A percentile compares a stretch with the other conserved stretches of the same genome.
phyloP scores from a whole-genome alignment of 1,284 basidiomycete genomes.

The Athelia sp. region DNA sequence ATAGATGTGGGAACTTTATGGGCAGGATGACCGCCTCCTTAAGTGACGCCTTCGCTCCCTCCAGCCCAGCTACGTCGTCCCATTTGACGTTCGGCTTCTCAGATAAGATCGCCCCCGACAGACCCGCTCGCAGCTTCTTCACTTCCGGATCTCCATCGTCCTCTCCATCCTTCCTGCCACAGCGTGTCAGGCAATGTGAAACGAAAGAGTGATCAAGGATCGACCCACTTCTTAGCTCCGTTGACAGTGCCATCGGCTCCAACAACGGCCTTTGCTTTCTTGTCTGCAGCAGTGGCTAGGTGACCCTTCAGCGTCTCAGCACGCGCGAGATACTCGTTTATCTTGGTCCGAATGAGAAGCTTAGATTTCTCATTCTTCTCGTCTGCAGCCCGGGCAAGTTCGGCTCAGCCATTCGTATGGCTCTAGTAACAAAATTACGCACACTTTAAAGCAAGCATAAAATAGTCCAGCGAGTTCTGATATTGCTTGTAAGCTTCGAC shows the following conservation, averaged over 20 bases:
- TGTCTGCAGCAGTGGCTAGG: slow-evolving; percentile 61
- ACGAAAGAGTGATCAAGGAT: slow-evolving; percentile 3
- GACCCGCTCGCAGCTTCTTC: slow-evolving; percentile 90
- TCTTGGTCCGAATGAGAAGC: slow-evolving; percentile 83
- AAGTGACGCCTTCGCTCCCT: slow-evolving; percentile 90
- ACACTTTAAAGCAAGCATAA: slow-evolving; percentile 63
- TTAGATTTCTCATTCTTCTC: slow-evolving; percentile 97
- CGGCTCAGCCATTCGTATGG: background rate
- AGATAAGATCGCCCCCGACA: slow-evolving; percentile 85
- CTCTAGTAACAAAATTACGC: background rate
- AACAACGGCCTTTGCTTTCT: slow-evolving; percentile 71
- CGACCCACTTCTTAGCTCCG: slow-evolving; percentile 62
- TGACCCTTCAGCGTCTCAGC: slow-evolving; percentile 93
- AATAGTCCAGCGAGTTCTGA: slow-evolving; percentile 95
- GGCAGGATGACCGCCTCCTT: slow-evolving; percentile 99
- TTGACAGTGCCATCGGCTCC: slow-evolving; percentile 70
- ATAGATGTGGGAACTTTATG: slow-evolving; percentile 98
- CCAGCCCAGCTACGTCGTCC: slow-evolving; percentile 97
- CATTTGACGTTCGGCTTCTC: slow-evolving; percentile 97
- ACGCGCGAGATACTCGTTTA: slow-evolving; percentile 88
- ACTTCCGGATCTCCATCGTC: slow-evolving; percentile 87
- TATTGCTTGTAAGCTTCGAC: slow-evolving; percentile 91
- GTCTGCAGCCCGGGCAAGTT: slow-evolving; percentile 50
- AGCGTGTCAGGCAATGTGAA: background rate
- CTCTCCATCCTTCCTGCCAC: slow-evolving; percentile 54